Evolutionary conservation across 2,329 filamentous ascomycete species (phyloP).

Genomic region (Chaetomium sp.): DNA sequence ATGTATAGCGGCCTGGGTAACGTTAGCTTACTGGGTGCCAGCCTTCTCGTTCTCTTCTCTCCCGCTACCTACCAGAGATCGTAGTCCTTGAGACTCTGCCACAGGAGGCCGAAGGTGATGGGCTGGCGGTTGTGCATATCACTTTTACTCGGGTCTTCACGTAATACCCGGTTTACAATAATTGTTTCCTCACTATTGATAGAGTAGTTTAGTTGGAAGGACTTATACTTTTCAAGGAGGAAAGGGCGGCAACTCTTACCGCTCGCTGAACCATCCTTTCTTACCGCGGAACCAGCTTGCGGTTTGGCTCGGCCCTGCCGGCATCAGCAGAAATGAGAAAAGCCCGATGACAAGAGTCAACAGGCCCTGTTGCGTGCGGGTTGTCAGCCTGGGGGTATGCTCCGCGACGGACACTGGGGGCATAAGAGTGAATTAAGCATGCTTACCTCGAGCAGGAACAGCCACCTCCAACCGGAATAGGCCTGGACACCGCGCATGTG

Average conservation of each 20-base stretch:
- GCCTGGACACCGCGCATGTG: conserved; percentile 34
- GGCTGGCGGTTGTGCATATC: conserved; percentile 56
- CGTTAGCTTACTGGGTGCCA: background rate
- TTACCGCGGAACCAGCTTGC: conserved; percentile 47
- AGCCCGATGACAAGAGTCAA: conserved; percentile 44
- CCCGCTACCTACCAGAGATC: conserved; percentile 29
- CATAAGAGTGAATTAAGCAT: no score
- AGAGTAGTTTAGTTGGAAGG: background rate
- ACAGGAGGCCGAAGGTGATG: conserved; percentile 44
- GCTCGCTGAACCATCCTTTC: conserved; percentile 54
- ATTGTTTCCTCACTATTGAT: conserved; percentile 46
- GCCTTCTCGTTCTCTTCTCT: background rate
- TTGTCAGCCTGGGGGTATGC: background rate
- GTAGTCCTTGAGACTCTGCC: conserved; percentile 47
- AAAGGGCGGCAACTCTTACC: conserved; percentile 16
- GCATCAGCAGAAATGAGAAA: conserved; percentile 49
- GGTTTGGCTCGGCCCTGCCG: conserved; percentile 45
- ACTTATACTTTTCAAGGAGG: background rate
- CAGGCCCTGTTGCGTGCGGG: conserved; percentile 29
- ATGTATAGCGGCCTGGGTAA: conserved; percentile 41
- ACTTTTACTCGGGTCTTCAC: conserved; percentile 55
- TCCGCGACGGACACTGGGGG: no score
- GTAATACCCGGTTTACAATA: conserved; percentile 51
- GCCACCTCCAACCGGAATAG: conserved; percentile 39
- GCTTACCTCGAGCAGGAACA: conserved; percentile 49